Percentiles rank a stretch among this genome's conserved stretches.
Evolutionary conservation across 345 rosid species (phyloP).

Genomic region (Hirschfeldia incana): DNA sequence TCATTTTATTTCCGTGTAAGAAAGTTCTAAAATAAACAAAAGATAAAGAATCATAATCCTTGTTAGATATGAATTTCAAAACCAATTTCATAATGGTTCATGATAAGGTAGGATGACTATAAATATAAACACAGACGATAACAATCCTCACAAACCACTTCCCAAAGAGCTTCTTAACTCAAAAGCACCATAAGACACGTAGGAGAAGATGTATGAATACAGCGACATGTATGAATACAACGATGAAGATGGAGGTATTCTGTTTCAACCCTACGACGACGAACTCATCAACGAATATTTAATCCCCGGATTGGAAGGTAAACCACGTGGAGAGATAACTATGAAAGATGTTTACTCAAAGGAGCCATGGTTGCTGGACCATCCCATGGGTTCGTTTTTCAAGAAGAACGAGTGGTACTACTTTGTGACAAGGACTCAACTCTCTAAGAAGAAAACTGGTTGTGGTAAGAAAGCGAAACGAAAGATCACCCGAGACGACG

Average conservation of each 20-base stretch:
- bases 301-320: not conserved
- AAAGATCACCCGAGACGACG: not conserved
- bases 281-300: not conserved
- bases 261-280: not conserved
- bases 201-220: not conserved
- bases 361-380: constrained; percentile 16
- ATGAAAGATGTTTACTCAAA: not conserved
- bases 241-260: not conserved
- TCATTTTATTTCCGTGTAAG: not conserved
- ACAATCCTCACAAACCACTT: not conserved
- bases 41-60: not conserved
- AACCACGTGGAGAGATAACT: not conserved
- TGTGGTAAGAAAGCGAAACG: not conserved
- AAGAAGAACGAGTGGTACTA: no score
- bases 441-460: not conserved
- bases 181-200: not conserved
- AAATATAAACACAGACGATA: not conserved
- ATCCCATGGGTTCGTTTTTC: not conserved
- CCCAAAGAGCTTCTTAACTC: not conserved
- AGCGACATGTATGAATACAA: not conserved
- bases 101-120: not conserved
- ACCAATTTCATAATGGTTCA: not conserved
- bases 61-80: not conserved
- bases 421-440: not conserved
- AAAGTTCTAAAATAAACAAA: not conserved